Conservation (phyloP, 208 protist genomes). For the Wallacemonas sp. region DNA sequence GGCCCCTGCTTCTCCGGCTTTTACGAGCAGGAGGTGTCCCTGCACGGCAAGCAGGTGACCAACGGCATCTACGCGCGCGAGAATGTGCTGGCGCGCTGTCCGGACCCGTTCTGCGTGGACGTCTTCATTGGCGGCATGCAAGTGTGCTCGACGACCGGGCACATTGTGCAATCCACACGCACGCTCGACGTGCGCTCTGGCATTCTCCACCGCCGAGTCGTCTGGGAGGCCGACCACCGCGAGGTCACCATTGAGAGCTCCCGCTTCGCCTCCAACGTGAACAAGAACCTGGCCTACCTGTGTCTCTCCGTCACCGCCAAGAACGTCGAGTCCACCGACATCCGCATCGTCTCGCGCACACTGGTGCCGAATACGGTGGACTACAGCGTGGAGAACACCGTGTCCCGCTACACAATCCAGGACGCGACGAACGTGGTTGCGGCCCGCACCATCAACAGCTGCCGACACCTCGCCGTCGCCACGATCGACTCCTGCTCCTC, state of each 20-base stretch:
- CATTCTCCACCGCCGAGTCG: constrained; percentile 65
- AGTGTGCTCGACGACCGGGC: constrained; percentile 62
- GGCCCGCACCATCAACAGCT: constrained; percentile 85
- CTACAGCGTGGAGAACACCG: constrained; percentile 71
- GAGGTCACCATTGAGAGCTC: constrained; percentile 81
- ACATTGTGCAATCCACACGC: constrained; percentile 55
- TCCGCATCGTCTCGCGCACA: constrained; percentile 81
- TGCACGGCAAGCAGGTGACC: constrained; percentile 21
- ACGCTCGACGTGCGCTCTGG: constrained; percentile 76
- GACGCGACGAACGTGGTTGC: constrained; percentile 70
- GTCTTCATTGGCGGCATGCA: constrained; percentile 84
- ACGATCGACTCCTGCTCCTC: constrained; percentile 63
- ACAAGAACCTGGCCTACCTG: constrained; percentile 68
- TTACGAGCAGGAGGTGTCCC: constrained; percentile 43
- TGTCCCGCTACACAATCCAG: constrained; percentile 57
- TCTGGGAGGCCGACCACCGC: constrained; percentile 74
- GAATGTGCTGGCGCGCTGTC: constrained; percentile 69
- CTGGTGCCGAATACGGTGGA: constrained; percentile 30
- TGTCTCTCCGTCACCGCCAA: constrained; percentile 70
- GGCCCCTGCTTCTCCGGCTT: constrained; percentile 55
- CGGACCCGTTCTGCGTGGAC: constrained; percentile 84
- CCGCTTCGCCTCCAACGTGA: constrained; percentile 67
- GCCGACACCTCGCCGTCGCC: constrained; percentile 74
- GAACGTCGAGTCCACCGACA: constrained; percentile 87
- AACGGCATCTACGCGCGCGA: constrained; percentile 40